These are phyloP conservation scores for Plasmodium relictum DNA, from an alignment of 169 alveolate species.

Conservation along the genomic window DNA sequence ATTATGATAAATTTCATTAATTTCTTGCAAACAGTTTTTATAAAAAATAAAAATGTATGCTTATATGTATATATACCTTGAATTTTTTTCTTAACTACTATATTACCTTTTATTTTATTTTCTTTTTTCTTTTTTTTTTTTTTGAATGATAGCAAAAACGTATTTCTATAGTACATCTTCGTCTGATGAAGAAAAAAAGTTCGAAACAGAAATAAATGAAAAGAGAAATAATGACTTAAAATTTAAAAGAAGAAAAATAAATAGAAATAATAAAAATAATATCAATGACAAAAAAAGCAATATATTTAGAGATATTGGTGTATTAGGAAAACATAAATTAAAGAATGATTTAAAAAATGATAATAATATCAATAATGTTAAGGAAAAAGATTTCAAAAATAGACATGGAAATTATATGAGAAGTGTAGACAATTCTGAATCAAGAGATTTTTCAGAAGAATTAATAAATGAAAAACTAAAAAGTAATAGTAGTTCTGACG, in stretches of 20 bases:
- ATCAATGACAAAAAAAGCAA: constrained; percentile 2
- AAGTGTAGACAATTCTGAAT: constrained; percentile 10
- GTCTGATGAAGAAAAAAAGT: constrained; percentile 53
- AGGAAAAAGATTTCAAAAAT: not conserved
- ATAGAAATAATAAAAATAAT: constrained; percentile 16
- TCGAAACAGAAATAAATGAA: constrained; percentile 15
- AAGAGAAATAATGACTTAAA: constrained; percentile 1
- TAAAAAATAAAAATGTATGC: not conserved
- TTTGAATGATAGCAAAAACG: constrained; percentile 70
- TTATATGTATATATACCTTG: not conserved
- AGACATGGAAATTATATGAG: not conserved
- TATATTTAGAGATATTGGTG: constrained; percentile 24
- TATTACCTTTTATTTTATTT: not conserved
- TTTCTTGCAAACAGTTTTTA: not conserved
- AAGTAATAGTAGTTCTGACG: not conserved
- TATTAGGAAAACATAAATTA: not conserved
- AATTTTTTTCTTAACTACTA: not conserved
- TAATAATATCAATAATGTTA: not conserved
- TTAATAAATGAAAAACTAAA: not conserved
- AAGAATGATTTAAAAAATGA: constrained; percentile 8
- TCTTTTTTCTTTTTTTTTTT: constrained; percentile 13
- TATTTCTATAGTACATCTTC: constrained; percentile 43
- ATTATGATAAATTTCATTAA: not conserved
- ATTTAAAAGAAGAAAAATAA: constrained; percentile 59
- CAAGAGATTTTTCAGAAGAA: constrained; percentile 2